Conservation (phyloP, 352 stramenopile genomes). For the Pythium scleroteichum region DNA sequence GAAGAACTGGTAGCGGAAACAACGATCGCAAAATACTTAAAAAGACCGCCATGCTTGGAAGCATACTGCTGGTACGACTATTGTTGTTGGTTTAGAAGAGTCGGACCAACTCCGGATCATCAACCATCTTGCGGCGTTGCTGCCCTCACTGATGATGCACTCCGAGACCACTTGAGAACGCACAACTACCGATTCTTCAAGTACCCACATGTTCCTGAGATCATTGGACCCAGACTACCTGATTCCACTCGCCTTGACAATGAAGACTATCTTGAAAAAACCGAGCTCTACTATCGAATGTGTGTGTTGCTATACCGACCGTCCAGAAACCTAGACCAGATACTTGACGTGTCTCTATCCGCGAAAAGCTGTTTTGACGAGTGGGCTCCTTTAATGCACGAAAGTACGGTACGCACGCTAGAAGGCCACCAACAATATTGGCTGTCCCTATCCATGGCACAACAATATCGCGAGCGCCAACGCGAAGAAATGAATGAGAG, state of each 20-base stretch:
- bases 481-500: neutral
- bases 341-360: neutral
- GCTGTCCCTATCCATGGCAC: conserved; percentile 8
- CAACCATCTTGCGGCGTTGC: too few relatives aligned
- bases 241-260: conserved; percentile 12
- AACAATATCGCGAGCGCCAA: conserved; percentile 7
- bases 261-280: conserved; percentile 17
- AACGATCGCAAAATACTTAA: conserved; percentile 18
- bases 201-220: conserved; percentile 28
- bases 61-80: conserved; percentile 27
- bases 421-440: conserved; percentile 27
- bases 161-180: conserved; percentile 6
- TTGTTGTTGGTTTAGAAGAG: conserved; percentile 20
- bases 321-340: conserved; percentile 9
- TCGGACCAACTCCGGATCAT: too few relatives aligned
- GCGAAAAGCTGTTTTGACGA: neutral
- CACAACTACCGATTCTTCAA: conserved; percentile 7
- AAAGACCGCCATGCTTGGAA: conserved; percentile 16
- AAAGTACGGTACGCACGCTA: conserved; percentile 1
- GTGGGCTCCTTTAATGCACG: neutral
- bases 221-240: conserved; percentile 24
- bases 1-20: conserved; percentile 19
- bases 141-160: neutral
- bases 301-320: conserved; percentile 20
- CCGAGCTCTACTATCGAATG: conserved; percentile 27